phyloP scores from a whole-genome alignment of 108 stramenopile genomes.

The Seminavis robusta region DNA sequence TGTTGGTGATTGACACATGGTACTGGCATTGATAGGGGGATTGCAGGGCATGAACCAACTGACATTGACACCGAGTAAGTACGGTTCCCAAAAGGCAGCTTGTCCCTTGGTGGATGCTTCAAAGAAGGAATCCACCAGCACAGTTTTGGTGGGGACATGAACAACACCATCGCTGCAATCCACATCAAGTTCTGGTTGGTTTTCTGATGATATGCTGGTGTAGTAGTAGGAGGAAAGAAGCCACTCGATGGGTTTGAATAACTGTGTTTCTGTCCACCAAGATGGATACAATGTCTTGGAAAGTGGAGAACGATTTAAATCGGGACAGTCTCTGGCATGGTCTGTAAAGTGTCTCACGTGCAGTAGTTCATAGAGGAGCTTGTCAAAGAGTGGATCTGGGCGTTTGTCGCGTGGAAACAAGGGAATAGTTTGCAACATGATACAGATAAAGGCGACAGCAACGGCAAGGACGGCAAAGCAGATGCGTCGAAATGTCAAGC shows the following conservation, averaged over 20 bases:
- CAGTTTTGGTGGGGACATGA: constrained; percentile 36
- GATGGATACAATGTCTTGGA: neutral
- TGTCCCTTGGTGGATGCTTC: constrained; percentile 11
- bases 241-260: neutral
- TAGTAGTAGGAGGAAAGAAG: neutral
- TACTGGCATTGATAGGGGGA: neutral
- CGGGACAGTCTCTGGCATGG: constrained; percentile 21
- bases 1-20: neutral
- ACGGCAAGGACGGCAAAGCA: constrained; percentile 38
- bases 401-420: neutral
- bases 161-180: constrained; percentile 45
- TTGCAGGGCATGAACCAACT: constrained; percentile 35
- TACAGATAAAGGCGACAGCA: constrained; percentile 28
- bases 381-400: constrained; percentile 7
- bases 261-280: neutral
- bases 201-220: too few relatives aligned
- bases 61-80: constrained; percentile 19
- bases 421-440: constrained; percentile 36
- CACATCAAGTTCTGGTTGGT: too few relatives aligned
- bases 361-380: constrained; percentile 19
- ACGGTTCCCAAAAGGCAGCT: constrained; percentile 2
- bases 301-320: constrained; percentile 8
- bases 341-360: constrained; percentile 11
- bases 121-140: constrained; percentile 7
- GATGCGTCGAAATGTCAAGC: constrained; percentile 37